A percentile compares a stretch with the other conserved stretches of the same genome.
Conservation (phyloP, 805 yeast genomes). For the Wickerhamomyces subpelliculosus region DNA sequence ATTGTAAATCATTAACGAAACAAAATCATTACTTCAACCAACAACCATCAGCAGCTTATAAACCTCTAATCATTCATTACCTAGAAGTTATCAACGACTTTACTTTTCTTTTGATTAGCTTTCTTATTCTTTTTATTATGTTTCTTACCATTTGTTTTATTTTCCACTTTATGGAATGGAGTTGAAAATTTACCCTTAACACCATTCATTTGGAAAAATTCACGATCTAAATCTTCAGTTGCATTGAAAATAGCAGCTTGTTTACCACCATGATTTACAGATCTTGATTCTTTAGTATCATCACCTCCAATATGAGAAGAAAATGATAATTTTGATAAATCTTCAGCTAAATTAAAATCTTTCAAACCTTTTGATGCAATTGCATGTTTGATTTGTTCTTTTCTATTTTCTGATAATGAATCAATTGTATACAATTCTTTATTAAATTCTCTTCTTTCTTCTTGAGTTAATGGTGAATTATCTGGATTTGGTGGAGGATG, state of each 20-base stretch:
- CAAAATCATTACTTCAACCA: not conserved
- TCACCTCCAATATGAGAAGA: conserved; percentile 64
- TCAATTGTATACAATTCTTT: conserved; percentile 61
- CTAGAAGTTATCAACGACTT: too few relatives aligned
- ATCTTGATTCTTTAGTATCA: conserved; percentile 37
- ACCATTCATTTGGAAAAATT: conserved; percentile 67
- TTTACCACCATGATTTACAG: conserved; percentile 70
- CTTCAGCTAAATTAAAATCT: conserved; percentile 58
- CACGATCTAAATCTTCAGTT: conserved; percentile 78
- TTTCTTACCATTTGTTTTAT: conserved; percentile 35
- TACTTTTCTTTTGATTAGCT: conserved; percentile 27
- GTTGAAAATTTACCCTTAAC: conserved; percentile 55
- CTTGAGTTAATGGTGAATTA: conserved; percentile 44
- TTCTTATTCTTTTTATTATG: conserved; percentile 77
- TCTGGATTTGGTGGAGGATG: conserved; percentile 79
- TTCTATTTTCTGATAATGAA: conserved; percentile 65
- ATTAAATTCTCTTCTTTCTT: conserved; percentile 63
- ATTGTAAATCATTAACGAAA: too few relatives aligned
- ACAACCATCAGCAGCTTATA: not conserved
- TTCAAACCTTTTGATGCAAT: conserved; percentile 50
- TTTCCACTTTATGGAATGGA: conserved; percentile 64
- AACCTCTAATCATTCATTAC: too few relatives aligned
- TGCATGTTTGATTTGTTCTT: conserved; percentile 62
- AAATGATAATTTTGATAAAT: conserved; percentile 67
- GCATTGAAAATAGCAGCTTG: conserved; percentile 75